A percentile compares a stretch with the other conserved stretches of the same genome.
These are phyloP conservation scores for Podospora anserina DNA, from an alignment of 495 filamentous ascomycete genomes.

Conservation along the genomic window DNA sequence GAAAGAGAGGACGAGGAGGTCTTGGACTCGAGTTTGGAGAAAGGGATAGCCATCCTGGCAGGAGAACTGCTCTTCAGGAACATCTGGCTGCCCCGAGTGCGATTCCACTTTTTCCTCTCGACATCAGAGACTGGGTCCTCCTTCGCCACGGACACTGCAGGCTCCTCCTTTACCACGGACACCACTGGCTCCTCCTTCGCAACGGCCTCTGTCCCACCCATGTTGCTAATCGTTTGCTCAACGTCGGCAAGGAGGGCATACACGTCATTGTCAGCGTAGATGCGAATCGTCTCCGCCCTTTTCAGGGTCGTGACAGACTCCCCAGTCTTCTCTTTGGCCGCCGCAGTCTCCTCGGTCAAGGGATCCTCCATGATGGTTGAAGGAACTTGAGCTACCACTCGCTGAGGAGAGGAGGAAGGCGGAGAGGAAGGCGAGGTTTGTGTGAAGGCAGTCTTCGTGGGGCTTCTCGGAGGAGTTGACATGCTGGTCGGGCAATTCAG, in stretches of 20 bases:
- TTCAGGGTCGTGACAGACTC: slow-evolving; percentile 24
- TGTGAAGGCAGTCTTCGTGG: slow-evolving; percentile 35
- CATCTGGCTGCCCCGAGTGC: slow-evolving; percentile 40
- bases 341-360: slow-evolving; percentile 36
- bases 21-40: slow-evolving; percentile 26
- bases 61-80: slow-evolving; percentile 29
- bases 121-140: slow-evolving; percentile 22
- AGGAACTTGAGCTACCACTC: slow-evolving; percentile 47
- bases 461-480: slow-evolving; percentile 49
- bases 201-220: slow-evolving; percentile 35
- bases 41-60: slow-evolving; percentile 20
- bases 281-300: slow-evolving; percentile 60
- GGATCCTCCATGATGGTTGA: slow-evolving; percentile 49
- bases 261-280: slow-evolving; percentile 64
- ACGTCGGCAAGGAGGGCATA: slow-evolving; percentile 61
- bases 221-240: slow-evolving; percentile 55
- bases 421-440: slow-evolving; percentile 27
- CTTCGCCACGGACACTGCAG: slow-evolving; percentile 14
- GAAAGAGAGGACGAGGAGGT: slow-evolving; percentile 20
- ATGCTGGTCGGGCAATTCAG: slow-evolving; percentile 36
- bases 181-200: slow-evolving; percentile 9
- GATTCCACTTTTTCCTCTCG: slow-evolving; percentile 33
- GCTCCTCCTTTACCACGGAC: slow-evolving; percentile 10
- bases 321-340: slow-evolving; percentile 25
- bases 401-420: slow-evolving; percentile 40